Percentiles rank a stretch among this genome's conserved stretches.
Conservation (phyloP, 495 filamentous ascomycete genomes). For the Hypoxylon intermedium region DNA sequence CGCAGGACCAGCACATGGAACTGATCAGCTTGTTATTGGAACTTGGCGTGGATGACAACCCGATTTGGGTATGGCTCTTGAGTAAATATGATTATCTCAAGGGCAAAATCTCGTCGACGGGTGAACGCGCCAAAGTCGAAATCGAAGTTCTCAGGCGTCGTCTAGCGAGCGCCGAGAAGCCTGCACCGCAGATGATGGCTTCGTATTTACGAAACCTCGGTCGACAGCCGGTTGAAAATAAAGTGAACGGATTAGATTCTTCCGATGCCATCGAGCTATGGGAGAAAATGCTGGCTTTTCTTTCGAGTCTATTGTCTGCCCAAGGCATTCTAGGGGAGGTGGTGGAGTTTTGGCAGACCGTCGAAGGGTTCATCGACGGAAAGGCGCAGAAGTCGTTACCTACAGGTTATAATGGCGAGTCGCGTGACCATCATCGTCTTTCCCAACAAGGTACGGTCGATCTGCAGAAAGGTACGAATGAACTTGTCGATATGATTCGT, state of each 20-base stretch:
- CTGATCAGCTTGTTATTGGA: constrained; percentile 86
- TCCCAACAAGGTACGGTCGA: constrained; percentile 71
- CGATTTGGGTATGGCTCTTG: constrained; percentile 92
- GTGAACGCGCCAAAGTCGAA: constrained; percentile 84
- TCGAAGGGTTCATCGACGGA: constrained; percentile 88
- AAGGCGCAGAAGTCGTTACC: constrained; percentile 82
- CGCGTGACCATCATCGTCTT: constrained; percentile 82
- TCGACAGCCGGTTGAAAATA: constrained; percentile 64
- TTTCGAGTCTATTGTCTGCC: constrained; percentile 74
- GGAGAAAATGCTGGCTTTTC: constrained; percentile 77
- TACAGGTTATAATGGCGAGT: constrained; percentile 82
- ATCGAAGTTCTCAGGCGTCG: constrained; percentile 88
- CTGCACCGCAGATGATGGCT: constrained; percentile 70
- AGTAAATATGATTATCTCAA: constrained; percentile 89
- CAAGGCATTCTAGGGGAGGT: constrained; percentile 87
- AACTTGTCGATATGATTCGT: constrained; percentile 81
- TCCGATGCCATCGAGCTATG: constrained; percentile 84
- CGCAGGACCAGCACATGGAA: constrained; percentile 85
- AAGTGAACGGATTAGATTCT: constrained; percentile 68
- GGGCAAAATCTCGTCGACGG: constrained; percentile 76
- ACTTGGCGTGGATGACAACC: constrained; percentile 91
- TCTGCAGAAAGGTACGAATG: constrained; percentile 77
- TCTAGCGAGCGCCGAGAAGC: constrained; percentile 74
- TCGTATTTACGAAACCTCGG: constrained; percentile 74
- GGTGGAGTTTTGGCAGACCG: constrained; percentile 90